A percentile compares a stretch with the other conserved stretches of the same genome.
Conservation (phyloP, 345 rosid genomes). For the Populus deltoides region DNA sequence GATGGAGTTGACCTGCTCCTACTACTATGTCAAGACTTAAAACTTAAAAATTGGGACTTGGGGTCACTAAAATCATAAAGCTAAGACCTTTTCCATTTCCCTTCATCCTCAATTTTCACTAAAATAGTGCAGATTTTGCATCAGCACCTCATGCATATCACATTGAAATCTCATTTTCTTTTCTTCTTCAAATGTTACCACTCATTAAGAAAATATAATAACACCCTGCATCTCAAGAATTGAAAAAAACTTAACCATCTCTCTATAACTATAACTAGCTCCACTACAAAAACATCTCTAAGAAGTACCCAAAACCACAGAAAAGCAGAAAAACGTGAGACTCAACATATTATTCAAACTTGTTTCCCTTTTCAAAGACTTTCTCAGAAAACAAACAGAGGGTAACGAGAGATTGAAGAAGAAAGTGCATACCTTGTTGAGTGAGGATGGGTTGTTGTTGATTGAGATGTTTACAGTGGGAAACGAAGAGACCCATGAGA, state of each 20-base stretch:
- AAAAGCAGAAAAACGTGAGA: not conserved
- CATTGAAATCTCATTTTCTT: not conserved
- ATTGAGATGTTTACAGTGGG: constrained; percentile 39
- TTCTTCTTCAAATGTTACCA: not conserved
- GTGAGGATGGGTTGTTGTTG: constrained; percentile 20
- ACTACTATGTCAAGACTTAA: not conserved
- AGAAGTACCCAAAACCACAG: not conserved
- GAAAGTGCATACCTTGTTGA: constrained; percentile 38
- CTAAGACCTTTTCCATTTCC: not conserved
- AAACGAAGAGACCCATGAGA: constrained; percentile 67
- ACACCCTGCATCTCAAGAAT: not conserved
- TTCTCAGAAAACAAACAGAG: too few relatives aligned
- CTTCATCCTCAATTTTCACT: not conserved
- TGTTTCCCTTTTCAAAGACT: not conserved
- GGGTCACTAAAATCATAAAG: not conserved
- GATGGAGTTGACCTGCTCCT: not conserved
- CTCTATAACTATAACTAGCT: not conserved
- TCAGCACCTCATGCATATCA: not conserved
- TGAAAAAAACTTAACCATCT: not conserved
- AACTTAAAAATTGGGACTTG: not conserved
- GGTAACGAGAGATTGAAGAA: not conserved
- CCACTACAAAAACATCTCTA: not conserved
- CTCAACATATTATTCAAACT: not conserved
- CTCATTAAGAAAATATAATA: not conserved
- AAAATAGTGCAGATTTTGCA: not conserved